Percentiles rank a stretch among this genome's conserved stretches.
These are phyloP conservation scores for Psilocybe cubensis DNA, from an alignment of 768 basidiomycete genomes.

Conservation along the genomic window DNA sequence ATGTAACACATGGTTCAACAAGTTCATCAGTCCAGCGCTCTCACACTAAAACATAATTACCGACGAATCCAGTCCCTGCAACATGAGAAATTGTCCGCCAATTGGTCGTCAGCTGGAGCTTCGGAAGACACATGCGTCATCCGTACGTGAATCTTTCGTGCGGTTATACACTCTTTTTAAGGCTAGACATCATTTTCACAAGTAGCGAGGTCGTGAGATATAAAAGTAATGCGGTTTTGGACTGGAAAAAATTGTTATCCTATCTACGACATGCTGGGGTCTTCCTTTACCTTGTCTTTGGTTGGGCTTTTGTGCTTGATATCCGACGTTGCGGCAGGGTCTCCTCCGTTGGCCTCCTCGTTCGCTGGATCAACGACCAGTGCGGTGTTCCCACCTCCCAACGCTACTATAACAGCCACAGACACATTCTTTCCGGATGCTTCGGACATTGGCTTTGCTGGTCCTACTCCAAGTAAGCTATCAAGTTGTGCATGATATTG, in stretches of 20 bases:
- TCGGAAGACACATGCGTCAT: not conserved
- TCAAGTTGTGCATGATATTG: not conserved
- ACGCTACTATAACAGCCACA: slow-evolving; percentile 37
- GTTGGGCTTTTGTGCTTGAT: not conserved
- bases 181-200: no score
- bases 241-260: not conserved
- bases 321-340: slow-evolving; percentile 3
- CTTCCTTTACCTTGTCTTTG: slow-evolving; percentile 1
- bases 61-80: no score
- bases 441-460: slow-evolving; percentile 46
- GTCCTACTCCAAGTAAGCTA: slow-evolving; percentile 50
- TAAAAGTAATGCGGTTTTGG: not conserved
- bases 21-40: no score
- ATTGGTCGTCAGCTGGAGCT: not conserved
- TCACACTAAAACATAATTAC: no score
- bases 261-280: not conserved
- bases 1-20: slow-evolving; percentile 1
- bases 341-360: slow-evolving; percentile 31
- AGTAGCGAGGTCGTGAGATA: no score
- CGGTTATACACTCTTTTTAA: no score
- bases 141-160: not conserved
- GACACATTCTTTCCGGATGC: slow-evolving; percentile 45
- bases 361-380: slow-evolving; percentile 47
- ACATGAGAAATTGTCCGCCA: no score
- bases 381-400: slow-evolving; percentile 45